phyloP scores from a whole-genome alignment of 2,329 filamentous ascomycete genomes.

The Pseudogymnoascus verrucosus region DNA sequence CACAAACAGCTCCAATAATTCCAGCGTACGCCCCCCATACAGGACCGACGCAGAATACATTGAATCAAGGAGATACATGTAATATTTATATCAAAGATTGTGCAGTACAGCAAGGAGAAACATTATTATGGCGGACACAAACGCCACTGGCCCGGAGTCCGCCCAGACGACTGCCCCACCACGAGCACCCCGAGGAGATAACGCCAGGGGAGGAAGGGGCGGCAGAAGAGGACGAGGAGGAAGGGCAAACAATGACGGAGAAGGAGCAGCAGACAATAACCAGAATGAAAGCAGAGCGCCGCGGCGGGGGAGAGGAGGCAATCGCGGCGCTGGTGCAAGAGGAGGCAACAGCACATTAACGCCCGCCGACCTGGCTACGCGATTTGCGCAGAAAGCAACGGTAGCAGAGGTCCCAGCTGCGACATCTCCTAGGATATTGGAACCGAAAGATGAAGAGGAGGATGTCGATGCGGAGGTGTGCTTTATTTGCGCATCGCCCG shows the following conservation, averaged over 20 bases:
- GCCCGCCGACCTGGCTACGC: constrained; percentile 15
- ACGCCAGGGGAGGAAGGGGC: constrained; percentile 31
- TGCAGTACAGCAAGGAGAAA: not conserved
- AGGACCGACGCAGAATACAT: not conserved
- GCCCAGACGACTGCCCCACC: constrained; percentile 2
- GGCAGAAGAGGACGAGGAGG: constrained; percentile 31
- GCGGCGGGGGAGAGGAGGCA: constrained; percentile 17
- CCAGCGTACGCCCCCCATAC: not conserved
- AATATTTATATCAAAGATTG: not conserved
- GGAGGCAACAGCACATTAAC: constrained; percentile 15
- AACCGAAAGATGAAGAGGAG: constrained; percentile 26
- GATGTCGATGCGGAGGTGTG: constrained; percentile 72
- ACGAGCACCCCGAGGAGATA: constrained; percentile 23
- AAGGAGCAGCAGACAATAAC: constrained; percentile 10
- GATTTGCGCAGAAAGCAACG: constrained; percentile 10
- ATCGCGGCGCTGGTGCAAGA: constrained; percentile 12
- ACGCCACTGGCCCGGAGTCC: not conserved
- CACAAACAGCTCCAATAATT: not conserved
- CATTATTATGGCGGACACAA: constrained; percentile 4
- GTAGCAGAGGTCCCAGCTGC: not conserved
- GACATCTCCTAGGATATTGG: constrained; percentile 18
- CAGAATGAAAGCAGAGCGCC: constrained; percentile 9
- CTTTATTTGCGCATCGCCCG: constrained; percentile 92
- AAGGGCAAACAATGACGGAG: constrained; percentile 11
- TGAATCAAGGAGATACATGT: not conserved